Percentiles rank a stretch among this genome's conserved stretches.
Conservation (phyloP, 1,139 yeast genomes). For the Arxiozyma bovina region DNA sequence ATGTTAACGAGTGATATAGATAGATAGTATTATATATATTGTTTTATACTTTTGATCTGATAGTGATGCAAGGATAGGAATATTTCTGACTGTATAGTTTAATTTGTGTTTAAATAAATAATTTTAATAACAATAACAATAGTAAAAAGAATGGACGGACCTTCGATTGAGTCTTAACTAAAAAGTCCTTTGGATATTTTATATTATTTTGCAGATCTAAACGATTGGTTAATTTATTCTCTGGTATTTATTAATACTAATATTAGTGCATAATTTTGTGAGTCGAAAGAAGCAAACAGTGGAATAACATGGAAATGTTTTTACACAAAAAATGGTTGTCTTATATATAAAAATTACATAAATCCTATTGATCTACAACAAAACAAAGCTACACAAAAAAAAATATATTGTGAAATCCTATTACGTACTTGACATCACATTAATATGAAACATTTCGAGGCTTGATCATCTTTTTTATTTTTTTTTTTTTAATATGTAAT, state of each 20-base stretch:
- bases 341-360: too few species aligned
- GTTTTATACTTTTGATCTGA: too few species aligned
- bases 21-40: too few species aligned
- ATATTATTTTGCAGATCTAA: not conserved
- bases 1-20: not conserved
- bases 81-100: not conserved
- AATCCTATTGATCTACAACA: not conserved
- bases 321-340: too few species aligned
- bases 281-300: not conserved
- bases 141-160: not conserved
- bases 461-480: not conserved
- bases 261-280: too few species aligned
- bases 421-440: not conserved
- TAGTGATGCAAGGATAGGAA: not conserved
- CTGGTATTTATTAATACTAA: too few species aligned
- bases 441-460: not conserved
- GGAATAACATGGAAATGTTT: too few species aligned
- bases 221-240: not conserved
- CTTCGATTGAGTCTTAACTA: not conserved
- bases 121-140: too few species aligned
- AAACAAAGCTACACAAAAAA: too few species aligned
- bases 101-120: not conserved
- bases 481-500: too few species aligned
- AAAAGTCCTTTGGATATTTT: too few species aligned
- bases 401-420: too few species aligned